Evolutionary conservation across 2,329 filamentous ascomycete species (phyloP).

Genomic region (Arthrinium phaeospermum): DNA sequence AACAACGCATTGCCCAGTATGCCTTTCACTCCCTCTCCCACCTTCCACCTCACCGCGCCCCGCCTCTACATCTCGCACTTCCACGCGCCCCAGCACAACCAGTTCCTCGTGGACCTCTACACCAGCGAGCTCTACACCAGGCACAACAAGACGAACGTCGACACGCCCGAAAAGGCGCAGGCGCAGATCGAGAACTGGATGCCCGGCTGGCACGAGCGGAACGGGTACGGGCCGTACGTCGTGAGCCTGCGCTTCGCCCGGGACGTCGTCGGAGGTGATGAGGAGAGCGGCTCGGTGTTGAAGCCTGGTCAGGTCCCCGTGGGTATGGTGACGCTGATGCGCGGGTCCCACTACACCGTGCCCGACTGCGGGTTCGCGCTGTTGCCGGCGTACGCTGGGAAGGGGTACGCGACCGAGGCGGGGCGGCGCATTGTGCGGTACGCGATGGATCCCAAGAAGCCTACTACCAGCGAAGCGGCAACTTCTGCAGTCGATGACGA

Average conservation of each 20-base stretch:
- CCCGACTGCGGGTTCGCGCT: slow-evolving; percentile 18
- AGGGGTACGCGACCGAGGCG: slow-evolving; percentile 15
- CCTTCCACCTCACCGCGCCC: neutral
- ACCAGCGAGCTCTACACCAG: slow-evolving; percentile 17
- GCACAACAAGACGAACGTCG: slow-evolving; percentile 16
- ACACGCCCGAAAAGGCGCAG: slow-evolving; percentile 1
- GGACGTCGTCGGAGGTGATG: neutral
- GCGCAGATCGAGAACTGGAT: slow-evolving; percentile 19
- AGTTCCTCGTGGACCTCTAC: slow-evolving; percentile 15
- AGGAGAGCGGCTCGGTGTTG: neutral
- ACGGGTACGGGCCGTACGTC: slow-evolving; percentile 17
- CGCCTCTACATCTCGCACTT: slow-evolving; percentile 19
- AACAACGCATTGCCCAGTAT: neutral
- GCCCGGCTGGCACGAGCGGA: slow-evolving; percentile 9
- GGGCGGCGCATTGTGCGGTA: neutral
- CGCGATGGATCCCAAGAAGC: slow-evolving; percentile 14
- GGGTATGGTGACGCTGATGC: slow-evolving; percentile 14
- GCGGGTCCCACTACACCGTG: neutral
- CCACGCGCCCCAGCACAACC: slow-evolving; percentile 7
- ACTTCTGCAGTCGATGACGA: neutral
- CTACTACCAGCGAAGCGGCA: neutral
- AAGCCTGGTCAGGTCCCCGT: neutral
- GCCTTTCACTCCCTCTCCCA: slow-evolving; percentile 8
- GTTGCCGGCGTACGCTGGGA: neutral
- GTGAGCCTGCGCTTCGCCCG: slow-evolving; percentile 12